Conservation (phyloP, 2,329 filamentous ascomycete species). For the Orbilia blumenaviensis region DNA sequence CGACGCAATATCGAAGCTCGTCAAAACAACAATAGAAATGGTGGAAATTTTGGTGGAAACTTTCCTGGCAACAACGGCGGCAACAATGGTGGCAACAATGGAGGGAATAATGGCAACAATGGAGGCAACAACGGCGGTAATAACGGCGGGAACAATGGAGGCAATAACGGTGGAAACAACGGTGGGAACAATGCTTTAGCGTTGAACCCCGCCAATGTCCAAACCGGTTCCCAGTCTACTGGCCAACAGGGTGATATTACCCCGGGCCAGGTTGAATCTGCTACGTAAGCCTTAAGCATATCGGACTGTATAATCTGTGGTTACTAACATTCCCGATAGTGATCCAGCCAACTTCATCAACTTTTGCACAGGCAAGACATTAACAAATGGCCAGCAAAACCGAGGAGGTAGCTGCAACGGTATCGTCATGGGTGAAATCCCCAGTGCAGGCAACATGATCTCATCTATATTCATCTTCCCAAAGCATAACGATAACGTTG, state of each 20-base stretch:
- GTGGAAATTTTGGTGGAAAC: conserved; percentile 15
- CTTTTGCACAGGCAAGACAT: conserved; percentile 67
- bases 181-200: conserved; percentile 24
- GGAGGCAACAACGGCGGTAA: conserved; percentile 22
- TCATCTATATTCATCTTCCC: conserved; percentile 67
- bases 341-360: conserved; percentile 70
- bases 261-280: conserved; percentile 62
- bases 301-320: neutral
- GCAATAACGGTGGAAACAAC: conserved; percentile 25
- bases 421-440: conserved; percentile 69
- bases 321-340: conserved; percentile 57
- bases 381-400: conserved; percentile 68
- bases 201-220: conserved; percentile 62
- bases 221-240: conserved; percentile 62
- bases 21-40: conserved; percentile 39
- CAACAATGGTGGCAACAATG: conserved; percentile 29
- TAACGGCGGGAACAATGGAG: conserved; percentile 24
- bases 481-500: conserved; percentile 61
- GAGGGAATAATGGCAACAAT: conserved; percentile 30
- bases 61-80: conserved; percentile 25
- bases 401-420: conserved; percentile 68
- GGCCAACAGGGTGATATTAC: conserved; percentile 61
- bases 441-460: conserved; percentile 66
- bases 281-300: conserved; percentile 61
- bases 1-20: conserved; percentile 45